Base-by-base conservation (phyloP, 805 yeast genomes). In the Myxozyma lipomycoides region DNA sequence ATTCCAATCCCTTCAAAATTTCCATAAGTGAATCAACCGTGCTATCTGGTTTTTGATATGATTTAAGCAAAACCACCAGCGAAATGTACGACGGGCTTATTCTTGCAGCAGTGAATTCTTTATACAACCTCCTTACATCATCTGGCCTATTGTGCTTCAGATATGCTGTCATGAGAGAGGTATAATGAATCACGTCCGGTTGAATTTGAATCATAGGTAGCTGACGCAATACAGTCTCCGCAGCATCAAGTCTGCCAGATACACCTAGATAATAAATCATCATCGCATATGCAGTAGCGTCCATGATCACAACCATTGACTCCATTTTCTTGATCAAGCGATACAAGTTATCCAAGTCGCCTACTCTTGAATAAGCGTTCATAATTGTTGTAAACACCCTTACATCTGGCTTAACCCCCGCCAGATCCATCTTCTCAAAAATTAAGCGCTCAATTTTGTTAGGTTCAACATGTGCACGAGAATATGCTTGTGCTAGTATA, bases 191-290 rank as follows among this genome's bases (percentile, higher is more conserved):
- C 15, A 43, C 61, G 39, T 46, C 49, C 3, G 15, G 40, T 10
- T 28, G 30, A 21, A 57, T 36, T 4, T 47, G 49, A 7, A 41
- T 12, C 19, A 40, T 41, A 3, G 44, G 41, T 26, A 57, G 36
- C 40, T 50, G 49, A n/a, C 39, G 24, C 22, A 51, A 34, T 18
- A 57, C 39, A 24, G 24, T 41, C 23, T 38, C 41, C 5, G 59
- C 59, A 3, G 45, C 46, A 2, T 40, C 49, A 3, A 48, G 38
- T 36, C 48, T 36, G 22, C 49, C 46, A 3, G 43, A 28, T 37
- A 46, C 36, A n/a, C 49, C 52, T 15, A 55, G 48, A 23, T 46
- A 55, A 32, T 52, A 47, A 4, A 55, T 44, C 51, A 55, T 39
- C 28, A 52, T 35, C 4, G 52, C 53, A 21, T 45, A 51, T 2